phyloP scores from a whole-genome alignment of 2,329 filamentous ascomycete genomes.

The Macroventuria anomochaeta region DNA sequence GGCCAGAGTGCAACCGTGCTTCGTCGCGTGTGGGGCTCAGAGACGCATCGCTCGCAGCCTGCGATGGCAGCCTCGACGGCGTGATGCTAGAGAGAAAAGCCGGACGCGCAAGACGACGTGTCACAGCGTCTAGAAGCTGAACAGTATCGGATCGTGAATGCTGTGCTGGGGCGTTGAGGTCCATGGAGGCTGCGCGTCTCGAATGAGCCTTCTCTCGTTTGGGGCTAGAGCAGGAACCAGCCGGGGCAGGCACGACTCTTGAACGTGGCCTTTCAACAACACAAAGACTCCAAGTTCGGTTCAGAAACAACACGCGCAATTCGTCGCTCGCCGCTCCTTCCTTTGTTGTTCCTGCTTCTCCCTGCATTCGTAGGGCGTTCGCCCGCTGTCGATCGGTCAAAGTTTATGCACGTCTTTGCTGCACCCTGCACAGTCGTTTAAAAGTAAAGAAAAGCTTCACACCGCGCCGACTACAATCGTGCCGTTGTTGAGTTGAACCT shows the following conservation, averaged over 20 bases:
- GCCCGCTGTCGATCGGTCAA: slow-evolving; percentile 16
- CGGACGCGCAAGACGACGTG: slow-evolving; percentile 40
- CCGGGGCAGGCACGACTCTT: slow-evolving; percentile 23
- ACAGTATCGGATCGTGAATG: slow-evolving; percentile 37
- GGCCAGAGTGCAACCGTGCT: slow-evolving; percentile 39
- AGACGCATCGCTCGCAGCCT: slow-evolving; percentile 48
- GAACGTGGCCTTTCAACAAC: slow-evolving; percentile 39
- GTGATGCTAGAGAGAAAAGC: slow-evolving; percentile 46
- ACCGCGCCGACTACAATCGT: background rate
- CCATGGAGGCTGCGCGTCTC: slow-evolving; percentile 40
- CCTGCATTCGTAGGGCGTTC: slow-evolving; percentile 16
- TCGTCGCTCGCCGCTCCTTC: slow-evolving; percentile 24
- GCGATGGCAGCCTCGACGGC: slow-evolving; percentile 46
- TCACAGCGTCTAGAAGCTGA: slow-evolving; percentile 45
- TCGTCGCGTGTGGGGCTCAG: slow-evolving; percentile 43
- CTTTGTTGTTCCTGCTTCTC: slow-evolving; percentile 17
- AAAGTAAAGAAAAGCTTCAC: slow-evolving; percentile 6
- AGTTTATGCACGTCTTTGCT: slow-evolving; percentile 15
- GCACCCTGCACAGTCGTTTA: slow-evolving; percentile 9
- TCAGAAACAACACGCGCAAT: slow-evolving; percentile 18
- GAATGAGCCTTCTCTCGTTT: slow-evolving; percentile 39
- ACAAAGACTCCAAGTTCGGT: slow-evolving; percentile 17
- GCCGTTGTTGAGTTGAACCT: background rate
- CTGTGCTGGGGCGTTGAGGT: slow-evolving; percentile 30
- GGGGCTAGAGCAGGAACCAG: slow-evolving; percentile 33